phyloP scores from a whole-genome alignment of 1,139 yeast species.

The Yamadazyma sp. region DNA sequence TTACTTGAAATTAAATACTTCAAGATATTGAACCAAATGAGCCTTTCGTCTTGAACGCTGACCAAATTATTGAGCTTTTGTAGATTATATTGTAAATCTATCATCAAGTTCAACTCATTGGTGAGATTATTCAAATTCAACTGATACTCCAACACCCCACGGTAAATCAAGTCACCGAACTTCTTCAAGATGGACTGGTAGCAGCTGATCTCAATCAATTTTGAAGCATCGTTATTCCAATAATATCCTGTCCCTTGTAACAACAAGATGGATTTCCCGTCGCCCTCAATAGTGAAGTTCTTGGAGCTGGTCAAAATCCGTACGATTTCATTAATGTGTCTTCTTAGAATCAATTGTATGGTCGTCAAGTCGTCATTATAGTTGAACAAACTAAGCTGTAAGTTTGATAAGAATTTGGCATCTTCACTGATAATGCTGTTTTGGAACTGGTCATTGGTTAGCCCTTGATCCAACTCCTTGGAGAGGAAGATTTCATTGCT shows the following conservation, averaged over 20 bases:
- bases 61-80: slow-evolving; percentile 33
- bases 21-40: slow-evolving; percentile 46
- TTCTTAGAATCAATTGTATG: slow-evolving; percentile 45
- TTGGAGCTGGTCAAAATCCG: slow-evolving; percentile 42
- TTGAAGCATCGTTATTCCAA: slow-evolving; percentile 45
- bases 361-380: slow-evolving; percentile 53
- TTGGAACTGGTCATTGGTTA: slow-evolving; percentile 15
- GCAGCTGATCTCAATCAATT: slow-evolving; percentile 43
- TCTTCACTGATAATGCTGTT: slow-evolving; percentile 48
- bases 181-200: slow-evolving; percentile 41
- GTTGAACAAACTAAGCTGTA: slow-evolving; percentile 44
- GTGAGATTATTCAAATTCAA: slow-evolving; percentile 38
- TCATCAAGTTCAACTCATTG: slow-evolving; percentile 45
- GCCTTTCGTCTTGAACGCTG: slow-evolving; percentile 18
- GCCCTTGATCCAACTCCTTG: slow-evolving; percentile 20
- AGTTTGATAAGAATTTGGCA: slow-evolving; percentile 46
- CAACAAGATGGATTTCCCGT: slow-evolving; percentile 27
- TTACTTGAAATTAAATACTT: slow-evolving; percentile 47
- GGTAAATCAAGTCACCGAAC: slow-evolving; percentile 37
- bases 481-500: slow-evolving; percentile 38
- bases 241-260: slow-evolving; percentile 47
- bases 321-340: slow-evolving; percentile 48
- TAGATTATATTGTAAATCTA: slow-evolving; percentile 45
- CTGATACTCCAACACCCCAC: slow-evolving; percentile 35
- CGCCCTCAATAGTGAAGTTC: slow-evolving; percentile 27